Conservation (phyloP, 441 rosid species). For the Erodium chrysanthum region DNA sequence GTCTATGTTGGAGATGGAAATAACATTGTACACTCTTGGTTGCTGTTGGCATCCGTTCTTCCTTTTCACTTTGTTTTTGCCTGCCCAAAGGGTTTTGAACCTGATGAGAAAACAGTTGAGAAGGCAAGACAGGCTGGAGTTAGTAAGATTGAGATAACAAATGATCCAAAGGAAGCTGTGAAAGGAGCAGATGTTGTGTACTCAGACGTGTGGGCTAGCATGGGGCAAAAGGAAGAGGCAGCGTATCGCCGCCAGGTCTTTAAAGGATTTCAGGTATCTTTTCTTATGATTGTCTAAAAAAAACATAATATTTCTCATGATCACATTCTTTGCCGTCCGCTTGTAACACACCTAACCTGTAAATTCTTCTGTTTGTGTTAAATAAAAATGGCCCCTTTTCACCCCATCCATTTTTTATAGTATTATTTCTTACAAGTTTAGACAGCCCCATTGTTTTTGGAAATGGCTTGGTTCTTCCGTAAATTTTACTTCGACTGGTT, state of each 20-base stretch:
- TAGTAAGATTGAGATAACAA: slow-evolving; percentile 83
- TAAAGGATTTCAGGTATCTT: slow-evolving; percentile 91
- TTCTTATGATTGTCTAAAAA: no score
- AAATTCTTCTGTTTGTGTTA: not conserved
- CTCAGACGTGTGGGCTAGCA: slow-evolving; percentile 99
- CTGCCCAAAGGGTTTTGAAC: slow-evolving; percentile 88
- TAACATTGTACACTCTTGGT: slow-evolving; percentile 94
- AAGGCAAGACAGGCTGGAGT: slow-evolving; percentile 68
- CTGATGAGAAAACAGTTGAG: slow-evolving; percentile 65
- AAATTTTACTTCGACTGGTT: not conserved
- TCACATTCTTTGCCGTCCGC: not conserved
- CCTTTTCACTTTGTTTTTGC: slow-evolving; percentile 94
- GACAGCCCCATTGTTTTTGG: not conserved
- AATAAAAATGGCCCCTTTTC: not conserved
- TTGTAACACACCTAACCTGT: not conserved
- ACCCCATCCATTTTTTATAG: not conserved
- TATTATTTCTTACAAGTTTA: not conserved
- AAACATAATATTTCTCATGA: no score
- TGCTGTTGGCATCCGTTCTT: slow-evolving; percentile 73
- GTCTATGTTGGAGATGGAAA: slow-evolving; percentile 97
- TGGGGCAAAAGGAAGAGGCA: slow-evolving; percentile 99
- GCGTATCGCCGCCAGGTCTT: slow-evolving; percentile 69
- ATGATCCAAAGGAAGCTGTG: slow-evolving; percentile 84
- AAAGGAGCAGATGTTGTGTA: slow-evolving; percentile 89
- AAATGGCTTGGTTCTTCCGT: not conserved